phyloP scores from a whole-genome alignment of 768 basidiomycete species.

The Trametes punicea region DNA sequence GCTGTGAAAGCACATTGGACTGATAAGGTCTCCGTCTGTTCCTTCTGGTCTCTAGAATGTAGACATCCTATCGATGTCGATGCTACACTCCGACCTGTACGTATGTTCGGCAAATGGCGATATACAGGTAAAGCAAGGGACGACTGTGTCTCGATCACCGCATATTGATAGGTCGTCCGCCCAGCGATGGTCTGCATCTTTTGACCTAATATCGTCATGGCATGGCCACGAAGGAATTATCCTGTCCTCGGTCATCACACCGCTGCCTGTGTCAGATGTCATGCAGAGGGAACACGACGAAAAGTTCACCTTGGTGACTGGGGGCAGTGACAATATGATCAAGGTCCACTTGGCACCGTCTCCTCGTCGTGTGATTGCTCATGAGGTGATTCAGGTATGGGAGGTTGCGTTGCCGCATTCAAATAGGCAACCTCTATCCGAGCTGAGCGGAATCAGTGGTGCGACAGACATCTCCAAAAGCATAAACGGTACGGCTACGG shows the following conservation, averaged over 20 bases:
- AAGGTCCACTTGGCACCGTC: slow-evolving; percentile 47
- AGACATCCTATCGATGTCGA: slow-evolving; percentile 79
- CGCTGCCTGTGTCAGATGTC: slow-evolving; percentile 5
- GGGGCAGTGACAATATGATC: slow-evolving; percentile 82
- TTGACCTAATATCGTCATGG: slow-evolving; percentile 85
- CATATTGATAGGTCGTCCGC: not conserved
- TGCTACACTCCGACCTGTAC: slow-evolving; percentile 55
- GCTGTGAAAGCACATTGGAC: not conserved
- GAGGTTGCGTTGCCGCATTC: slow-evolving; percentile 30
- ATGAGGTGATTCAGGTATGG: slow-evolving; percentile 34
- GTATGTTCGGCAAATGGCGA: slow-evolving; percentile 52
- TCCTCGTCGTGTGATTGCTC: not conserved
- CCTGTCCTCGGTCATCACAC: slow-evolving; percentile 69
- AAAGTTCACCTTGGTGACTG: slow-evolving; percentile 57
- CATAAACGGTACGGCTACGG: slow-evolving; percentile 2
- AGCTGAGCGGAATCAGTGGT: slow-evolving; percentile 8
- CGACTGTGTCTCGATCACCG: not conserved
- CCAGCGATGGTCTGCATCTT: slow-evolving; percentile 79
- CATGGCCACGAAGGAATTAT: slow-evolving; percentile 76
- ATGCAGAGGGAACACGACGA: slow-evolving; percentile 10
- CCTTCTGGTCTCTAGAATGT: slow-evolving; percentile 44
- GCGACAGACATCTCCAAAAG: slow-evolving; percentile 9
- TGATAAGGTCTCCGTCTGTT: not conserved
- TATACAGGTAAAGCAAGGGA: slow-evolving; percentile 51
- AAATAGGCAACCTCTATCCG: not conserved